phyloP scores from a whole-genome alignment of 1,284 basidiomycete species.

The Sporisorium reilianum region DNA sequence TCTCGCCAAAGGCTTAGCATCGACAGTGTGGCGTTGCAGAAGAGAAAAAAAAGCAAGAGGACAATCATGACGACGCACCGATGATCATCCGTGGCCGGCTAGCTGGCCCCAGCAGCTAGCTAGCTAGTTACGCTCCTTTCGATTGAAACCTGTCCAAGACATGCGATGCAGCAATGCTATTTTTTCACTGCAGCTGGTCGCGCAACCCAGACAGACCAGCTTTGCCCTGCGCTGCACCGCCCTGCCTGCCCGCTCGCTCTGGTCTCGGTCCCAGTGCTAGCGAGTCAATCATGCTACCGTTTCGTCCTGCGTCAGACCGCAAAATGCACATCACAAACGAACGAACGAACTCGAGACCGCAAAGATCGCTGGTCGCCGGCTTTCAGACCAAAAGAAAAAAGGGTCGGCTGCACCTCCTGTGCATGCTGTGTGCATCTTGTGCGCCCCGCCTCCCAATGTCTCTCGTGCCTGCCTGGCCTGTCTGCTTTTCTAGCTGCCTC shows the following conservation, averaged over 20 bases:
- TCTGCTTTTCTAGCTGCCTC: not conserved
- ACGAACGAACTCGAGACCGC: not conserved
- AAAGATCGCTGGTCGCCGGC: not conserved
- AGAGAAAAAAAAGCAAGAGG: not conserved
- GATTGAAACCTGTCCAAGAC: constrained; percentile 10
- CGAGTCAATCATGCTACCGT: not conserved
- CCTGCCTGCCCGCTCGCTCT: not conserved
- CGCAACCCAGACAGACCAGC: no score
- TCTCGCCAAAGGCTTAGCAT: no score
- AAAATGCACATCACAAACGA: not conserved
- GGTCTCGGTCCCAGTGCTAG: not conserved
- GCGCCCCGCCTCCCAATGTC: not conserved
- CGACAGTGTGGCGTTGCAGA: no score
- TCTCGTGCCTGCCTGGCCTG: not conserved
- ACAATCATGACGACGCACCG: not conserved
- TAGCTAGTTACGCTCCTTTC: no score
- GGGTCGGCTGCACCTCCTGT: not conserved
- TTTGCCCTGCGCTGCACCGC: no score
- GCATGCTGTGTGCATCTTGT: not conserved
- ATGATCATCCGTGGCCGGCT: not conserved
- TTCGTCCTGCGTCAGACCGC: not conserved
- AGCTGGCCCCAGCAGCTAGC: no score
- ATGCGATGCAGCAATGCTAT: not conserved
- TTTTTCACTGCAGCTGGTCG: not conserved
- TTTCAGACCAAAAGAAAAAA: not conserved